Percentiles rank a stretch among this genome's conserved stretches.
Evolutionary conservation across 1,284 basidiomycete genomes (phyloP).

Genomic region (Ustilago xerochloae): DNA sequence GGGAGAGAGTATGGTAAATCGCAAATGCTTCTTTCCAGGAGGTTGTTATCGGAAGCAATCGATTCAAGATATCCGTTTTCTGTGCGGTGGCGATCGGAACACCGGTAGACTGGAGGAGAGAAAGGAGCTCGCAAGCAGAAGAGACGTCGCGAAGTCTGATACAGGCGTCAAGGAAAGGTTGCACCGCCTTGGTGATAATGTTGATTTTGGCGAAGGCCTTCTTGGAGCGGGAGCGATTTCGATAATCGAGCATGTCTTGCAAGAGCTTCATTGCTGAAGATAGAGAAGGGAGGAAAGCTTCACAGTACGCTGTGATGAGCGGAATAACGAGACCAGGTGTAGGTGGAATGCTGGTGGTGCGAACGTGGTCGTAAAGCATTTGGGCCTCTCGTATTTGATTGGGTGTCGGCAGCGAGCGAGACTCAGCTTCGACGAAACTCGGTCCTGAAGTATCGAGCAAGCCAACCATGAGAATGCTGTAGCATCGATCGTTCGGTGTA

Average conservation of each 20-base stretch:
- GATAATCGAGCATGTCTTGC: conserved; percentile 33
- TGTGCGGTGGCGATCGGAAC: conserved; percentile 17
- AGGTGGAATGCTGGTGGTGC: conserved; percentile 18
- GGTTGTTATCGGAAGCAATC: conserved; percentile 30
- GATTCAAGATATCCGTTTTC: conserved; percentile 19
- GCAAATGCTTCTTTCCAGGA: conserved; percentile 42
- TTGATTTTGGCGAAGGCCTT: neutral
- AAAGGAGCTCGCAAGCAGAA: conserved; percentile 27
- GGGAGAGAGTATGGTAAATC: conserved; percentile 32
- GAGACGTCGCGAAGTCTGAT: conserved; percentile 37
- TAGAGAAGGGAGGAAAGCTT: conserved; percentile 51
- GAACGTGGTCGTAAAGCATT: conserved; percentile 47
- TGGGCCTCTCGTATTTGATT: conserved; percentile 52
- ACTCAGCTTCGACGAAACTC: neutral
- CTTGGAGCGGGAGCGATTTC: neutral
- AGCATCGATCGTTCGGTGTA: conserved; percentile 16
- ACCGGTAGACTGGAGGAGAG: conserved; percentile 14
- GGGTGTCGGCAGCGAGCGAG: conserved; percentile 15
- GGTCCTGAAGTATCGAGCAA: neutral
- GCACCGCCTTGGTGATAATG: neutral
- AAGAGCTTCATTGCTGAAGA: conserved; percentile 46
- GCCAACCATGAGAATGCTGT: conserved; percentile 29
- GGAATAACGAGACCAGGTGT: conserved; percentile 47
- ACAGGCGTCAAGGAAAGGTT: conserved; percentile 47
- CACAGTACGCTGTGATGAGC: conserved; percentile 53